Evolutionary conservation across 1,139 yeast genomes (phyloP).

Genomic region (Taiozyma onychis): DNA sequence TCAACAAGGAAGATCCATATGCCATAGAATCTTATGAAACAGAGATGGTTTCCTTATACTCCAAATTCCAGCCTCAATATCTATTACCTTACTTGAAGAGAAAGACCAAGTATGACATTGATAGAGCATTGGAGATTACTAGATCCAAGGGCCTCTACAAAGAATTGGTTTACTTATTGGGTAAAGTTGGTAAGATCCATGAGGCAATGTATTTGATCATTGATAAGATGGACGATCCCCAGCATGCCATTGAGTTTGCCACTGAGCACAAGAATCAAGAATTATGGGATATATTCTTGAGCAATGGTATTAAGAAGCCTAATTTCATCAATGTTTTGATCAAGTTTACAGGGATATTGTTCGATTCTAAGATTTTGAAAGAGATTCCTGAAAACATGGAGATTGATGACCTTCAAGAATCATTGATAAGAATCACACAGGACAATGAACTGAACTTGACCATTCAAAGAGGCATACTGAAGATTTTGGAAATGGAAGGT

Average conservation of each 20-base stretch:
- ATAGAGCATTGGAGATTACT: slow-evolving; percentile 61
- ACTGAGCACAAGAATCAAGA: slow-evolving; percentile 65
- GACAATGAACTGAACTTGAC: slow-evolving; percentile 59
- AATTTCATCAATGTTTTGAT: slow-evolving; percentile 69
- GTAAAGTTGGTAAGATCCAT: slow-evolving; percentile 76
- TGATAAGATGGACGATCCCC: slow-evolving; percentile 71
- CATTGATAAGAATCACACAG: slow-evolving; percentile 56
- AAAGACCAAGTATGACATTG: slow-evolving; percentile 55
- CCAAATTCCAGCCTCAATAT: slow-evolving; percentile 49
- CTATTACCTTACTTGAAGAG: slow-evolving; percentile 52
- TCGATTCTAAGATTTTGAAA: slow-evolving; percentile 66
- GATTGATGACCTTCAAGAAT: slow-evolving; percentile 59
- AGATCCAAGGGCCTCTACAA: slow-evolving; percentile 45
- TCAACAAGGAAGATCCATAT: slow-evolving; percentile 49
- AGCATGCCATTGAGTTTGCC: slow-evolving; percentile 77
- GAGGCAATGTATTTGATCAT: slow-evolving; percentile 74
- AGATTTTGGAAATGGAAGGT: slow-evolving; percentile 58
- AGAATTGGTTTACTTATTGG: slow-evolving; percentile 77
- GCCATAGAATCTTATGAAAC: slow-evolving; percentile 56
- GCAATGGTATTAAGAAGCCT: slow-evolving; percentile 68
- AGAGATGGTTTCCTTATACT: slow-evolving; percentile 56
- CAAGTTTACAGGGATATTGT: slow-evolving; percentile 59
- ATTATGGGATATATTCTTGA: slow-evolving; percentile 71
- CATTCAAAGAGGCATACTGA: slow-evolving; percentile 54
- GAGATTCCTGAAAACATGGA: slow-evolving; percentile 57